Evolutionary conservation across 2,329 filamentous ascomycete genomes (phyloP), one percentile per base, ranked within the genome.

Genomic region (Dactylellina drechsleri): DNA sequence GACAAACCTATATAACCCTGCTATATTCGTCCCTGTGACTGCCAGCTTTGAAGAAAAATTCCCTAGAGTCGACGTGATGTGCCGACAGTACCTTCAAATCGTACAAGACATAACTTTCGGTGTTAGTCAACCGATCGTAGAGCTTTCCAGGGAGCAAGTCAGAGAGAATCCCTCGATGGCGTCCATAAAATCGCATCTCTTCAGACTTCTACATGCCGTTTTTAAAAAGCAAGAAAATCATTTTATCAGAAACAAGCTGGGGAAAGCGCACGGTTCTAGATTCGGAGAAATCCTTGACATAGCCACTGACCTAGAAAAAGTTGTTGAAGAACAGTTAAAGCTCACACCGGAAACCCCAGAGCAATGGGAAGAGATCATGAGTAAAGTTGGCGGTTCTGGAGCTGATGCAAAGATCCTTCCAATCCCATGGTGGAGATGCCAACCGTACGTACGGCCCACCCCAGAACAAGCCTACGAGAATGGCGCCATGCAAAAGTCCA

Each of bases 1-100:
- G 82, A 95, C 93, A 0, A 97, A 97, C 80, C 86, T 99, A 0
- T 94, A 92, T 80, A 92, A 99, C 80, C 95, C 95, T 0, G 89
- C 88, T 1, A 90, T 99, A 50, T 99, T 99, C 80, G 88, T 90
- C 13, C 83, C 85, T 36, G 85, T 88, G 15, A 92, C 92, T 0
- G 81, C 86, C 0, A 88, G 88, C 0, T 86, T 90, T 72, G 93
- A 96, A 0, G 89, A 87, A 74, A 92, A 92, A 3, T 96, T 95
- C 0, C 98, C 91, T 82, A 87, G 95, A 70, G 88, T 97, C 77
- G 95, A 99, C 81, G 93, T 92, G 1, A 88, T 97, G 0, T 87
- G 95, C 79, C 85, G 95, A 73, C 87, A 94, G 40, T 99, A 99
- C 81, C 85, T 98, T 82, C 91, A 97, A 80, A 96, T 99, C 72